These are phyloP conservation scores for Fusarium sp. DNA, from an alignment of 2,329 filamentous ascomycete species.

Conservation along the genomic window DNA sequence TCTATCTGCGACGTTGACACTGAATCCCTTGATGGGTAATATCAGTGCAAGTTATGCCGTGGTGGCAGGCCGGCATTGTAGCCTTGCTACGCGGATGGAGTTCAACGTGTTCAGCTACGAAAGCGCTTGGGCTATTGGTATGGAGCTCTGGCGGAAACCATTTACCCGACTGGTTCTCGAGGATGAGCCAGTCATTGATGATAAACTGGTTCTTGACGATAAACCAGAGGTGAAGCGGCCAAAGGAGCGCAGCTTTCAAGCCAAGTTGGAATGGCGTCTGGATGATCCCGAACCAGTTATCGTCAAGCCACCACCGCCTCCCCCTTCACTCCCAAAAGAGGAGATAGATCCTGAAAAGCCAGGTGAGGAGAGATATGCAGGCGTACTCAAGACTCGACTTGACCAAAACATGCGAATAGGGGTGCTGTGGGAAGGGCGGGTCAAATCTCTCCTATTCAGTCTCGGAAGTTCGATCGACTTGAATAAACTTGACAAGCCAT, in stretches of 20 bases:
- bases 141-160: conserved; percentile 87
- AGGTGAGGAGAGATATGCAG: conserved; percentile 75
- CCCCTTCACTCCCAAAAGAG: conserved; percentile 9
- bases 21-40: conserved; percentile 95
- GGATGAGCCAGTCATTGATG: conserved; percentile 38
- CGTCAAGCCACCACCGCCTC: conserved; percentile 9
- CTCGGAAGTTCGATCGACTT: conserved; percentile 88
- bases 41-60: conserved; percentile 92
- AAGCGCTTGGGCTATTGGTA: conserved; percentile 89
- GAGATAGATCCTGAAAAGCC: conserved; percentile 38
- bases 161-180: conserved; percentile 52
- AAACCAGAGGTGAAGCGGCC: conserved; percentile 27
- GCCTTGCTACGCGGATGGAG: conserved; percentile 89
- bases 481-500: conserved; percentile 78
- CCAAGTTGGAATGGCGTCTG: conserved; percentile 63
- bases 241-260: conserved; percentile 60
- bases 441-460: conserved; percentile 93
- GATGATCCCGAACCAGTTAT: conserved; percentile 51
- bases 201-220: conserved; percentile 41
- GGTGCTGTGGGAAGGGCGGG: conserved; percentile 89
- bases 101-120: conserved; percentile 99
- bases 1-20: conserved; percentile 89
- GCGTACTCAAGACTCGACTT: conserved; percentile 88
- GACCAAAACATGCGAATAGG: conserved; percentile 90
- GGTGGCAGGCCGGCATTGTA: conserved; percentile 82